Base-by-base conservation (phyloP, 345 rosid genomes). In the Diplotaxis tenuifolia region DNA sequence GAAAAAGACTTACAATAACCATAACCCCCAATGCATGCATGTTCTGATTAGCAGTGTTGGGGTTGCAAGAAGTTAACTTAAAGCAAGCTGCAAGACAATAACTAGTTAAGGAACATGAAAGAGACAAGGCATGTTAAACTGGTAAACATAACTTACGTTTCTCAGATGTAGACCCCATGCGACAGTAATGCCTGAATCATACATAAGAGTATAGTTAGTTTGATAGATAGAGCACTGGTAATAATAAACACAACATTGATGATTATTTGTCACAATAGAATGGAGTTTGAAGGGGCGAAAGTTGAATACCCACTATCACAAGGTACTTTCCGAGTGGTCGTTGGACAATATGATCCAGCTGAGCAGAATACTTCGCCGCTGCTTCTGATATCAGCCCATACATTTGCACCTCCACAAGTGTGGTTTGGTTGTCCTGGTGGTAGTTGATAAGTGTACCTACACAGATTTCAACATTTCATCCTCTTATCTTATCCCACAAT, bases 381-480 rank as follows among this genome's bases (percentile, higher is more conserved):
- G 45, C 80, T 79, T 47, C 29, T 72, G 57, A 86, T 75, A 84
- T 92, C 96, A 0, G 96, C 92, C 99, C 99, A 95, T 70, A 86
- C 71, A 72, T 95, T 86, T 74, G 99, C 97, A 59, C 97, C 99
- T 69, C 99, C 97, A 76, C 99, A 95, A 25, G 92, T 85, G 77
- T 87, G 96, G 82, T 86, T 84, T 55, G 84, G 84, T 75, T 49
- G 7, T 72, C 86, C 92, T n/a, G 88, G 82, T 71, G 96, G 93
- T 28, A 85, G 77, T 50, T 90, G 99, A 81, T 95, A 95, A 68
- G 72, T 62, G 49, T 95, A 95, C 79, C 99, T 92, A 87, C 90
- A 87, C 62, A 86, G 62, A 67, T 60, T 8, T 45, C 47, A 45
- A 45, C 50, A 45, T 42, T 16, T n/a, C 5, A 42, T 40, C n/a